Percentiles rank a stretch among this genome's conserved stretches.
These are phyloP conservation scores for Pythium rishiriense DNA, from an alignment of 352 stramenopile genomes.

Conservation along the genomic window DNA sequence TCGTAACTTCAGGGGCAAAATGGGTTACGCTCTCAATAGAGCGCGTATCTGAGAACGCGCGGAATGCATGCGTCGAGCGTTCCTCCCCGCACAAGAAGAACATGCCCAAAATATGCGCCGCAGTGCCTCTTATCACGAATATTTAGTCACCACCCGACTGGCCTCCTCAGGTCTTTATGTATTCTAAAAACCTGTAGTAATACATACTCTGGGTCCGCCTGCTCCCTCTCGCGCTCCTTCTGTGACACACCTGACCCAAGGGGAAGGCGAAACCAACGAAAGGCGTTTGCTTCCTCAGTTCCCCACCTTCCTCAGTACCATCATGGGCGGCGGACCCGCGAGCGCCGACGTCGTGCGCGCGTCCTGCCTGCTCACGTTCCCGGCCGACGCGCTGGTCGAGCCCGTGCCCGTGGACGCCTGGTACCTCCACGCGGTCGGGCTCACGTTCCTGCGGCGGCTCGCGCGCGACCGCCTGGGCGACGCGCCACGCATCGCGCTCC, in stretches of 20 bases:
- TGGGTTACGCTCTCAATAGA: conserved; percentile 18
- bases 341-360: conserved; percentile 76
- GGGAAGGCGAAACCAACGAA: conserved; percentile 14
- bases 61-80: not conserved
- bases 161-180: not conserved
- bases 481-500: conserved; percentile 48
- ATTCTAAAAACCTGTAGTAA: conserved; percentile 1
- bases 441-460: conserved; percentile 69
- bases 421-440: conserved; percentile 73
- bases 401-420: conserved; percentile 82
- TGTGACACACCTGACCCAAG: conserved; percentile 18
- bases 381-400: conserved; percentile 61
- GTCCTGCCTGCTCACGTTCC: conserved; percentile 84
- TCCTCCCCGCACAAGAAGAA: conserved; percentile 4
- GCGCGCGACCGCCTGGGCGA: conserved; percentile 72
- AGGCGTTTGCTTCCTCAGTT: not conserved
- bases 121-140: not conserved
- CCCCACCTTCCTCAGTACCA: not conserved
- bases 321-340: conserved; percentile 69
- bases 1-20: not conserved
- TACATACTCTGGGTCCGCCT: not conserved
- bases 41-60: conserved; percentile 17
- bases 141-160: not conserved
- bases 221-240: conserved; percentile 6
- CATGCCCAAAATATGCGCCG: conserved; percentile 15